phyloP scores from a whole-genome alignment of 2,329 filamentous ascomycete species.

The Colletotrichum destructivum region DNA sequence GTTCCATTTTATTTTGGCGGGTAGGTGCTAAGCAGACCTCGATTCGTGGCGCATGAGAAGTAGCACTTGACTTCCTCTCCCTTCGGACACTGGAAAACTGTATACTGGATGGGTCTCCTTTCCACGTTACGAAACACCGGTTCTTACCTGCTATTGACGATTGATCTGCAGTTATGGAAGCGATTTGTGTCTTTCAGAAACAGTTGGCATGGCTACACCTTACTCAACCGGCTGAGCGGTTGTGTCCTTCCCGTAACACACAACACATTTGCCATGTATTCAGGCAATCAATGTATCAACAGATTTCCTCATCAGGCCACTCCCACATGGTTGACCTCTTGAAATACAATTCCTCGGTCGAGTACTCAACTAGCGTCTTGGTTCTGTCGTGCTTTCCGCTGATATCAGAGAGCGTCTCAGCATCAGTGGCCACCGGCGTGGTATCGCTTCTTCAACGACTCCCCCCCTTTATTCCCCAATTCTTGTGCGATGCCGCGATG shows the following conservation, averaged over 20 bases:
- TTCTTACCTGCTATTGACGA: background rate
- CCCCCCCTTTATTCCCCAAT: background rate
- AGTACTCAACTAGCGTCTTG: background rate
- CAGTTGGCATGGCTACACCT: background rate
- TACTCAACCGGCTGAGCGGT: no score
- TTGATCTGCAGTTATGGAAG: background rate
- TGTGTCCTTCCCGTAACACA: background rate
- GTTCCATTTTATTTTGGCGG: conserved; percentile 12
- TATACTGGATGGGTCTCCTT: background rate
- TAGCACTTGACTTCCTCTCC: background rate
- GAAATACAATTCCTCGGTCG: background rate
- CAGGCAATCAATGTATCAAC: background rate
- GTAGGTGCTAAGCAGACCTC: conserved; percentile 21
- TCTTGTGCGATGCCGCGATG: conserved; percentile 2
- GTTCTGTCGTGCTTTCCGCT: background rate
- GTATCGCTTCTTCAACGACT: background rate
- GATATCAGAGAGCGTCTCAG: background rate
- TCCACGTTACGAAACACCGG: background rate
- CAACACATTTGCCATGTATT: background rate
- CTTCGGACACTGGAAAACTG: background rate
- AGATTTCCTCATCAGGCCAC: background rate
- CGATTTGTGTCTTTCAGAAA: background rate
- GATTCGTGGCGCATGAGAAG: background rate
- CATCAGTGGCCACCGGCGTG: background rate
- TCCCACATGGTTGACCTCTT: background rate